A percentile compares a stretch with the other conserved stretches of the same genome.
phyloP scores from a whole-genome alignment of 225 moss, liverwort and hornwort species.

The Climacium dendroides region DNA sequence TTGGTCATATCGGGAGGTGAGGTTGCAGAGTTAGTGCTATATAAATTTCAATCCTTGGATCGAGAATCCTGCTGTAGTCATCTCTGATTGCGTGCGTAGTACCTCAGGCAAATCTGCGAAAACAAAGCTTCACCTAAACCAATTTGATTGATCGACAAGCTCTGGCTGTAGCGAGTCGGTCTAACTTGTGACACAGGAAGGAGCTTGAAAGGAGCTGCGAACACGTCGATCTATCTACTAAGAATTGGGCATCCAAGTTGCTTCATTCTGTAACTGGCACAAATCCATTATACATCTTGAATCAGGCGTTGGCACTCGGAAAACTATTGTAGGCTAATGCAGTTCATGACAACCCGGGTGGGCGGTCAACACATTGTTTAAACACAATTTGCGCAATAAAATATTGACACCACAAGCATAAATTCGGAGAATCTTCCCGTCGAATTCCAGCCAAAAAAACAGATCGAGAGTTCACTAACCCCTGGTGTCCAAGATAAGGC shows the following conservation, averaged over 20 bases:
- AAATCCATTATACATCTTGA: not conserved
- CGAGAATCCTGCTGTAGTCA: not conserved
- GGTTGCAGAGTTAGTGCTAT: not conserved
- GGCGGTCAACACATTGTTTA: not conserved
- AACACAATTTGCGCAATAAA: not conserved
- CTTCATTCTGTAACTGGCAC: not conserved
- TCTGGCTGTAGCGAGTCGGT: not conserved
- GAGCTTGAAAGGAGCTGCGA: not conserved
- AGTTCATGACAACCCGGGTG: not conserved
- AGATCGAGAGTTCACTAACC: not conserved
- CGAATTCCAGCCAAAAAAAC: not conserved
- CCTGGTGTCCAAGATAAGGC: not conserved
- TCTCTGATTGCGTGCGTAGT: not conserved
- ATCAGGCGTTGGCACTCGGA: not conserved
- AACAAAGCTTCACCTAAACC: not conserved
- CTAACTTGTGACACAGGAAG: not conserved
- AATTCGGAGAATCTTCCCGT: not conserved
- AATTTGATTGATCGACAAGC: not conserved
- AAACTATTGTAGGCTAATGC: not conserved
- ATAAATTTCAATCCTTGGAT: not conserved
- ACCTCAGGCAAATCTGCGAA: not conserved
- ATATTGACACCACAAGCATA: not conserved
- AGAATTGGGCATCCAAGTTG: too few relatives aligned
- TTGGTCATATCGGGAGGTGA: not conserved
- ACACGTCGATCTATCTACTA: too few relatives aligned